Evolutionary conservation across 805 yeast species (phyloP).

Genomic region (Cyberlindnera euphorbiiphila): DNA sequence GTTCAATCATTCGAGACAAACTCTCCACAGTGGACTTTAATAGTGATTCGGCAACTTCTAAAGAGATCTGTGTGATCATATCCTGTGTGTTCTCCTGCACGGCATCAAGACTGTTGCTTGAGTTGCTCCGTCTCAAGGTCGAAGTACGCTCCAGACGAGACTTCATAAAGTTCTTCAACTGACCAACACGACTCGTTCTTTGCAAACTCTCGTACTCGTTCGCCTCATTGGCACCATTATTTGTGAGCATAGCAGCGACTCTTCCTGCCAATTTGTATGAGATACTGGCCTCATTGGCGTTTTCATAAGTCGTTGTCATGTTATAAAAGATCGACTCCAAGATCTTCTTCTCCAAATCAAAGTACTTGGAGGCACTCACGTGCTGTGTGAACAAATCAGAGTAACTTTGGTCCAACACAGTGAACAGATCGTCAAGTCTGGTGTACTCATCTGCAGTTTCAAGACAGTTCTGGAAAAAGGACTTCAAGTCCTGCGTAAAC

Average conservation of each 20-base stretch:
- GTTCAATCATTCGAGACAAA: constrained; percentile 69
- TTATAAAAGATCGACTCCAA: constrained; percentile 41
- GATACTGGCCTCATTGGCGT: constrained; percentile 30
- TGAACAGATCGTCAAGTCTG: constrained; percentile 36
- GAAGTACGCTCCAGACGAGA: constrained; percentile 43
- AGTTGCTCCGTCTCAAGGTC: constrained; percentile 26
- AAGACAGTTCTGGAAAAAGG: constrained; percentile 42
- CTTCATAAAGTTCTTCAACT: constrained; percentile 55
- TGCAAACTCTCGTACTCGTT: constrained; percentile 29
- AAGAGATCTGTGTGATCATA: constrained; percentile 27
- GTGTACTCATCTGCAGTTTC: constrained; percentile 37
- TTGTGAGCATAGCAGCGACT: constrained; percentile 3
- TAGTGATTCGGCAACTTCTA: constrained; percentile 55
- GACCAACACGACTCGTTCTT: constrained; percentile 40
- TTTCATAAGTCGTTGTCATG: constrained; percentile 31
- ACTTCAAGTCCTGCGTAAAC: constrained; percentile 62
- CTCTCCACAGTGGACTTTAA: constrained; percentile 73
- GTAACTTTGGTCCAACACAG: constrained; percentile 64
- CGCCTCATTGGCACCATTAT: constrained; percentile 13
- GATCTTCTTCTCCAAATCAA: constrained; percentile 65
- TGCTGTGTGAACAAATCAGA: constrained; percentile 73
- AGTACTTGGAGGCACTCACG: constrained; percentile 62
- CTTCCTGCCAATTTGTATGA: constrained; percentile 28
- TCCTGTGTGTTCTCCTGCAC: constrained; percentile 16
- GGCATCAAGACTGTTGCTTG: constrained; percentile 3